Evolutionary conservation across 805 yeast genomes (phyloP), one percentile per base, ranked within the genome.

Genomic region (Saccharomycopsis sp.): DNA sequence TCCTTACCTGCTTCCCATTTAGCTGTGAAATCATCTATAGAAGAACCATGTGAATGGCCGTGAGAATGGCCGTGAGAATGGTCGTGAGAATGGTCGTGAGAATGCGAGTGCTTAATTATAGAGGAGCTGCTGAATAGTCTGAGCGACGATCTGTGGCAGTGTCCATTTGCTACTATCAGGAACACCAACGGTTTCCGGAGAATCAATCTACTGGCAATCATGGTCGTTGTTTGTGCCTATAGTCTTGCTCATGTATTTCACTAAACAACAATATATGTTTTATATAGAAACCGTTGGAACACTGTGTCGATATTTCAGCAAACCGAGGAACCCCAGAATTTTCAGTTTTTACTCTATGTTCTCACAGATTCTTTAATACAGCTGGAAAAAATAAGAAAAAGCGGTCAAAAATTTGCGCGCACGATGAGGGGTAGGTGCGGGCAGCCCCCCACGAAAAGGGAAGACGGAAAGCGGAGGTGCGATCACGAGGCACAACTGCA

Each of bases 401-500:
- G 5, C 38, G 12, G 38, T 29, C 38, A 29, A 29, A 29, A 29
- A 29, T 29, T 29, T 29, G 38, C 38, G 38, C 12, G 38, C 38
- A 29, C 38, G 38, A 29, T 29, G 38, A 29, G 38, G 38, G 38
- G 38, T 29, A 29, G 38, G 9, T 29, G 38, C 38, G 38, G 38
- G 12, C 38, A 12, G 38, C 38, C 38, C n/a, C 38, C 38, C 38
- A 29, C 38, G 38, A 29, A 29, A 29, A 29, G 9, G 38, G 38
- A 29, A 29, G 5, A 29, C 38, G 38, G 12, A 29, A 29, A 29
- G 38, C 38, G 38, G 38, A 29, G 38, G 38, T 29, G 38, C 12
- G 38, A 29, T 53, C 23, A 47, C 44, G 50, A 47, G 17, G 89
- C 81, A 69, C 97, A 91, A 52, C 91, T 82, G 67, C 93, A 86